These are phyloP conservation scores for Hyphopichia homilentoma DNA, from an alignment of 805 yeast species.

Conservation along the genomic window DNA sequence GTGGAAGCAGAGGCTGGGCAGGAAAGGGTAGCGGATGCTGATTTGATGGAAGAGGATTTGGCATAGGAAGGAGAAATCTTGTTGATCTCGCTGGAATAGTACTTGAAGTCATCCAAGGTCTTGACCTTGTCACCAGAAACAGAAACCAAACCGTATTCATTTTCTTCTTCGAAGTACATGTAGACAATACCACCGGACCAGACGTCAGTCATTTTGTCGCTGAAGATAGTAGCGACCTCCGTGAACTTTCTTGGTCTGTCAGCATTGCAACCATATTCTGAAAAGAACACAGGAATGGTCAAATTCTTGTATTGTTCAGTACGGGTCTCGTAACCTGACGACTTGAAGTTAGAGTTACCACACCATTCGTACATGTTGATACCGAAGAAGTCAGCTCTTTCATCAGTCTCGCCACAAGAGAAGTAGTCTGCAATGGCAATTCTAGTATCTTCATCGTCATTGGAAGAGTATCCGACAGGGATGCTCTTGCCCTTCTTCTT, in stretches of 20 bases:
- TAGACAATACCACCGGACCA: constrained; percentile 92
- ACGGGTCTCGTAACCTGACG: constrained; percentile 65
- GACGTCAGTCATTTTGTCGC: constrained; percentile 69
- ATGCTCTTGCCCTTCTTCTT: constrained; percentile 58
- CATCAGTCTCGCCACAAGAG: constrained; percentile 65
- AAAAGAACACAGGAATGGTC: constrained; percentile 72
- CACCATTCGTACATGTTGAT: constrained; percentile 91
- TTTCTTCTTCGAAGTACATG: constrained; percentile 76
- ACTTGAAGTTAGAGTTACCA: constrained; percentile 54
- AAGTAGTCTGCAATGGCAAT: constrained; percentile 69
- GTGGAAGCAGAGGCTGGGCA: constrained; percentile 31
- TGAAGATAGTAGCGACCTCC: constrained; percentile 64
- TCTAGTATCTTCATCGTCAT: constrained; percentile 68
- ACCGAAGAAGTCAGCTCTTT: constrained; percentile 77
- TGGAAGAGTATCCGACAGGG: constrained; percentile 82
- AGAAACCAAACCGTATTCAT: constrained; percentile 71
- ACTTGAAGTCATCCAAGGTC: constrained; percentile 60
- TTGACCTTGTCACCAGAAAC: constrained; percentile 45
- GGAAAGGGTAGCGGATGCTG: constrained; percentile 26
- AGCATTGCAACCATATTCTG: constrained; percentile 79
- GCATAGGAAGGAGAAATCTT: constrained; percentile 34
- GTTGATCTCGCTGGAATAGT: constrained; percentile 59
- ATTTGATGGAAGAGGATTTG: constrained; percentile 15
- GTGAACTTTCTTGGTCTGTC: constrained; percentile 68
- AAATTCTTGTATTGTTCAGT: constrained; percentile 62